Base-by-base conservation (phyloP, 2,329 filamentous ascomycete genomes). In the Phaeophleospora eucalypticola region DNA sequence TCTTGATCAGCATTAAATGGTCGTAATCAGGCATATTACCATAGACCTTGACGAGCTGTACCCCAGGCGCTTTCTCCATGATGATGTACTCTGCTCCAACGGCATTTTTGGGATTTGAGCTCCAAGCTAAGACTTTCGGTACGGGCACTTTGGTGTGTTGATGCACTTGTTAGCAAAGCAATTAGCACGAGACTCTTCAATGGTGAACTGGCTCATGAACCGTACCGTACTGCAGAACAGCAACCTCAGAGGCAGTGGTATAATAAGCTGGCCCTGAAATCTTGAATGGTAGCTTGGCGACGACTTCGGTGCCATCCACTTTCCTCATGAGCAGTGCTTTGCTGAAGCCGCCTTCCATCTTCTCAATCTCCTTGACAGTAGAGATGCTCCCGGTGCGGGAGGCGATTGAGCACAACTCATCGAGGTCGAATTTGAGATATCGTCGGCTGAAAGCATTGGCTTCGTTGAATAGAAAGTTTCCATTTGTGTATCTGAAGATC, bases 341-440 rank as follows among this genome's bases (percentile, higher is more conserved):
- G 49, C 56, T 64, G 41, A 66, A 66, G 2, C 57, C 58, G 16
- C 65, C 62, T 45, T 68, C 62, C 48, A 64, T 50, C 34, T 68
- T 68, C 20, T 65, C 63, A 17, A 66, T 60, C 3, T 53, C 53
- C 10, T 34, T 42, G 20, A 65, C 53, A 3, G 57, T 53, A 6
- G 61, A 65, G 15, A 39, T 48, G 18, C 46, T 36, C 2, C 56
- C 51, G 15, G 53, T 34, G 3, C 53, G 45, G 15, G 59, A 58
- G 33, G 57, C 62, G 41, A 63, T 38, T 0, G 50, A 50, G 35
- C 63, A 67, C 6, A 67, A 56, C 38, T 50, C 54, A 32, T 64
- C 56, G 12, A 65, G 10, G 34, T 65, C 54, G 41, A 66, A 66
- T 10, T 51, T 51, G 19, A 58, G 49, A 54, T 59, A 65, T 34